Base-by-base conservation (phyloP, 1,139 yeast species). In the Lodderomyces beijingensis region DNA sequence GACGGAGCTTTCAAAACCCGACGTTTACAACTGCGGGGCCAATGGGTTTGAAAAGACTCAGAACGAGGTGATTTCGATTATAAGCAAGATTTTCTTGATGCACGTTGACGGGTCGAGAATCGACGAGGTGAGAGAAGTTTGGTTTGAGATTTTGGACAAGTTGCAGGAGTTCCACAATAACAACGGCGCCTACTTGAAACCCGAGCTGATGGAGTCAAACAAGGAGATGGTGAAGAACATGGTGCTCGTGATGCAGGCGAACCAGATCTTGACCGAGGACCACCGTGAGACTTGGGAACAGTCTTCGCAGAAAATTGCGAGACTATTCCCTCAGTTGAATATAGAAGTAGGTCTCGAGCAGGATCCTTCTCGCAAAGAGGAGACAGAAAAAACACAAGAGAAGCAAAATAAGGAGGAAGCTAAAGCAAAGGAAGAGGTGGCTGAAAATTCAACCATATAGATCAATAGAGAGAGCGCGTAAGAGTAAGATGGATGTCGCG, bases 71-170 rank as follows among this genome's bases (percentile, higher is more conserved):
- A 67, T 91, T 34, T 68, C 78, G 9, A 56, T 86, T 30, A 65
- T 82, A 10, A 78, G 94, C 40, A 84, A 83, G 50, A 76, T 82
- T 3, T 85, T 85, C 48, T 58, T 89, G 43, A 80, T 79, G 34
- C 77, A 50, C 36, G 41, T 49, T 26, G 46, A 44, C 16, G 43
- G 51, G 5, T 51, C 65, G 28, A 41, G 44, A 12, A 38, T 34
- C 4, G 53, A 50, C 5, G 61, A 57, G 18, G 40, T 51, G 12
- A 51, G 51, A 14, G 40, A 39, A 9, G 50, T 59, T 10, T 68
- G 74, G 74, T 42, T 62, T 28, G 60, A 55, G 0, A 52, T 66
- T 14, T 49, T 68, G 28, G 62, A 62, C 13, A 50, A 54, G 28
- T 57, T 65, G 38, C 48, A 48, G 22, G 44, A 46, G 0, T 56